Conservation (phyloP, 108 stramenopile genomes). For the Fragilariopsis cylindrus region DNA sequence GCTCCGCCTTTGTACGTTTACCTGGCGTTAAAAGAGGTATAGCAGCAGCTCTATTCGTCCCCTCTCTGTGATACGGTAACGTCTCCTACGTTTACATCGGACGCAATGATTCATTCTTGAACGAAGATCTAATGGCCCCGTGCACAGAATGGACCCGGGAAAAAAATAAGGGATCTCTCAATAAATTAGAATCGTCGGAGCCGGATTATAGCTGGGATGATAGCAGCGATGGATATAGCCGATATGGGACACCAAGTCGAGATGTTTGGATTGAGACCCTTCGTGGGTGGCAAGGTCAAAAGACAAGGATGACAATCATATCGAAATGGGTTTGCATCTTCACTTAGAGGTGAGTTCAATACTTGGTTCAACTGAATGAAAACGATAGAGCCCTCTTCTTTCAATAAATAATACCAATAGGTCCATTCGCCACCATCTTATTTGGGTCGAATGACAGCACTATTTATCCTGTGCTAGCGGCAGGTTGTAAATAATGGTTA, state of each 20-base stretch:
- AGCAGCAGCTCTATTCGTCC: not conserved
- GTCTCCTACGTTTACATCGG: slow-evolving; percentile 58
- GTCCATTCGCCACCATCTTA: too few species aligned
- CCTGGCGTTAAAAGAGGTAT: not conserved
- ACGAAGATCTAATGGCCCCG: slow-evolving; percentile 82
- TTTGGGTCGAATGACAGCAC: too few species aligned
- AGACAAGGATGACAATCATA: slow-evolving; percentile 97
- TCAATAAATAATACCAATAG: too few species aligned
- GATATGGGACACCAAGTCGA: slow-evolving; percentile 95
- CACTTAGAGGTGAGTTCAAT: slow-evolving; percentile 97
- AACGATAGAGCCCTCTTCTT: too few species aligned
- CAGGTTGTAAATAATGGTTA: too few species aligned
- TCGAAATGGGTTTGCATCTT: slow-evolving; percentile 97
- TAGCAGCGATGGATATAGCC: slow-evolving; percentile 94
- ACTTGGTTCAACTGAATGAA: too few species aligned
- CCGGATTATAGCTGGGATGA: slow-evolving; percentile 92
- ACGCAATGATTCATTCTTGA: slow-evolving; percentile 85
- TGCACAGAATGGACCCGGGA: slow-evolving; percentile 88
- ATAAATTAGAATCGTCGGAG: slow-evolving; percentile 89
- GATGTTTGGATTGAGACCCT: slow-evolving; percentile 91
- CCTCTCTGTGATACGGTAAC: slow-evolving; percentile 8
- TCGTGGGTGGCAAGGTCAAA: slow-evolving; percentile 93
- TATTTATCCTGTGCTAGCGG: too few species aligned
- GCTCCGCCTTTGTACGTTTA: slow-evolving; percentile 11
- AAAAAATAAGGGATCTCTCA: slow-evolving; percentile 77